A percentile compares a stretch with the other conserved stretches of the same genome.
These are phyloP conservation scores for Botryotinia narcissicola DNA, from an alignment of 2,329 filamentous ascomycete genomes.

Conservation along the genomic window DNA sequence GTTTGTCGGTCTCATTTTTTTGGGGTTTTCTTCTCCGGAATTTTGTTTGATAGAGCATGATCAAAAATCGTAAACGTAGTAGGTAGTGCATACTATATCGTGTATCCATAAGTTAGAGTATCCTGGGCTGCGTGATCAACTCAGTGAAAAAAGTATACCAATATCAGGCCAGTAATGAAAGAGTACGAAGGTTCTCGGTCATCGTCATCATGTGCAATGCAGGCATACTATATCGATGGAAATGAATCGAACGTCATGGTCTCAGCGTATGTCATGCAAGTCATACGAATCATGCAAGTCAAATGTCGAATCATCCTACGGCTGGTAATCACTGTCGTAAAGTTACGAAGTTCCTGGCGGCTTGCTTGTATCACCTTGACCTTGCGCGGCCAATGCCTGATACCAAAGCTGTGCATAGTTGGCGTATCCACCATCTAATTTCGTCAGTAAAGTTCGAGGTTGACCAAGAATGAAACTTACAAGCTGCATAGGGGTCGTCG, in stretches of 20 bases:
- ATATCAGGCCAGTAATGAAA: constrained; percentile 14
- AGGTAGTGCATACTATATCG: constrained; percentile 19
- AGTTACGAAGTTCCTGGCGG: constrained; percentile 42
- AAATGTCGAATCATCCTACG: constrained; percentile 32
- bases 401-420: constrained; percentile 81
- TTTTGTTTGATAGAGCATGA: constrained; percentile 3
- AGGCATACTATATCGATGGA: constrained; percentile 38
- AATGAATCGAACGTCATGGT: constrained; percentile 37
- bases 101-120: constrained; percentile 18
- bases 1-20: constrained; percentile 1
- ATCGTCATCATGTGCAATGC: constrained; percentile 36
- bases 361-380: constrained; percentile 41
- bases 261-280: constrained; percentile 36
- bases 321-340: constrained; percentile 28
- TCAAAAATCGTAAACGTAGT: constrained; percentile 15
- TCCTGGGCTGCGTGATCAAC: constrained; percentile 20
- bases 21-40: constrained; percentile 8
- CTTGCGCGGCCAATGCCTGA: constrained; percentile 58
- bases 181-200: constrained; percentile 19
- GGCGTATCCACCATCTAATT: constrained; percentile 72
- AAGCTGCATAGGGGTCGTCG: constrained; percentile 72
- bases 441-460: constrained; percentile 22
- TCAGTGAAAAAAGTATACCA: constrained; percentile 22
- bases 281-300: constrained; percentile 37
- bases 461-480: constrained; percentile 44